Evolutionary conservation across 2,329 filamentous ascomycete genomes (phyloP), one percentile per base, ranked within the genome.

Genomic region (Beauveria caledonica): DNA sequence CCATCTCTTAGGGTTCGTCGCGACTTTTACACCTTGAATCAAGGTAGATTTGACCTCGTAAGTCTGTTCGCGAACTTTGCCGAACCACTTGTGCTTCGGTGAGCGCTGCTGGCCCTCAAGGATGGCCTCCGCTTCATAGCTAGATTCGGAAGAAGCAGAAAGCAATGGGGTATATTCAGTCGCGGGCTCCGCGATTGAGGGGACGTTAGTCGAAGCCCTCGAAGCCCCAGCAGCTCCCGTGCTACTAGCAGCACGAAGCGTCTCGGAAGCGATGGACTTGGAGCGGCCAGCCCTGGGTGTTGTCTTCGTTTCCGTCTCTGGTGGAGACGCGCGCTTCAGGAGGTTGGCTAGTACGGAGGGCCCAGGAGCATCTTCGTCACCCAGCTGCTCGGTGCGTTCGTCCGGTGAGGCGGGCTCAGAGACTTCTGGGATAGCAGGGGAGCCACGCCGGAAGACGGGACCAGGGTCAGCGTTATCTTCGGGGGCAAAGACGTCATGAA

Each of bases 1-100:
- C 89, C 92, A 97, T 23, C 78, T 79, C 65, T 87, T 88, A 0
- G 89, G 88, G 66, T 86, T 84, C 3, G 78, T 70, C 6, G 82
- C 67, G 50, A 75, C 65, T 17, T 68, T 68, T 15, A 72, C 67
- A 7, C 68, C 64, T 39, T 72, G 66, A 6, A 66, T 63, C 29
- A 75, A 63, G 33, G 66, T 67, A 25, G 67, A 65, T 63, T 74
- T 69, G 54, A 74, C 64, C 42, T 68, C 70, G 36, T 72, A 70
- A 3, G 70, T 64, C 13, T 69, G 66, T 46, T 71, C 66, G 6
- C 68, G 65, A 9, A 74, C 63, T 25, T 69, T 68, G 27, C 65
- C 66, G 4, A 76, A 62, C 77, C 76, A 79, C 23, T 62, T 68
- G 53, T 62, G 69, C 3, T 63, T 67, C 15, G 64, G 53, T 15